phyloP scores from a whole-genome alignment of 495 filamentous ascomycete species.

The Lasiosphaeria ovina region DNA sequence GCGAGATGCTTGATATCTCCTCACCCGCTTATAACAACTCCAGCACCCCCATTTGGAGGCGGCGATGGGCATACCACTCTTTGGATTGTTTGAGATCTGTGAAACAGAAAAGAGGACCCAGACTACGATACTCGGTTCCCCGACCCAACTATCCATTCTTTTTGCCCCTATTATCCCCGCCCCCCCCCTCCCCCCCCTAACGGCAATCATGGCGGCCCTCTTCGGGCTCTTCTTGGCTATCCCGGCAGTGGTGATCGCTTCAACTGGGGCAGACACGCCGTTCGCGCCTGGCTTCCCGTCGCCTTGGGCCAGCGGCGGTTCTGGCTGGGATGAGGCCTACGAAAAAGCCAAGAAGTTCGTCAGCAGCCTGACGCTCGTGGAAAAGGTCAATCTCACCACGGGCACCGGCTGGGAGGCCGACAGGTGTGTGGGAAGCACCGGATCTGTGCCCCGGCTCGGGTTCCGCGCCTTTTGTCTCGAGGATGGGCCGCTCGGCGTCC shows the following conservation, averaged over 20 bases:
- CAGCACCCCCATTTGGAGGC: no score
- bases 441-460: constrained; percentile 45
- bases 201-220: neutral
- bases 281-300: constrained; percentile 63
- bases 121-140: neutral
- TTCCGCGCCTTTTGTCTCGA: constrained; percentile 50
- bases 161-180: neutral
- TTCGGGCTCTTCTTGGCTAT: constrained; percentile 5
- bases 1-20: no score
- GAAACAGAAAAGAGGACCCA: no score
- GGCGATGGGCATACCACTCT: no score
- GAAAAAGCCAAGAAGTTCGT: constrained; percentile 73
- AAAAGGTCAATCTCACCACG: constrained; percentile 85
- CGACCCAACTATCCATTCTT: neutral
- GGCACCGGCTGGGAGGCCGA: constrained; percentile 72
- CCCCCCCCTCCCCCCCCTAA: neutral
- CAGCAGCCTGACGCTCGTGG: constrained; percentile 68
- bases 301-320: constrained; percentile 65
- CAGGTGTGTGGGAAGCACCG: constrained; percentile 73
- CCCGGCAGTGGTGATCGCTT: constrained; percentile 5
- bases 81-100: no score
- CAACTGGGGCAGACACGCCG: constrained; percentile 19
- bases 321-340: constrained; percentile 75
- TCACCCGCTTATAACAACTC: no score
- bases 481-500: constrained; percentile 49